These are phyloP conservation scores for Madurella mycetomatis DNA, from an alignment of 2,329 filamentous ascomycete genomes.

Conservation along the genomic window DNA sequence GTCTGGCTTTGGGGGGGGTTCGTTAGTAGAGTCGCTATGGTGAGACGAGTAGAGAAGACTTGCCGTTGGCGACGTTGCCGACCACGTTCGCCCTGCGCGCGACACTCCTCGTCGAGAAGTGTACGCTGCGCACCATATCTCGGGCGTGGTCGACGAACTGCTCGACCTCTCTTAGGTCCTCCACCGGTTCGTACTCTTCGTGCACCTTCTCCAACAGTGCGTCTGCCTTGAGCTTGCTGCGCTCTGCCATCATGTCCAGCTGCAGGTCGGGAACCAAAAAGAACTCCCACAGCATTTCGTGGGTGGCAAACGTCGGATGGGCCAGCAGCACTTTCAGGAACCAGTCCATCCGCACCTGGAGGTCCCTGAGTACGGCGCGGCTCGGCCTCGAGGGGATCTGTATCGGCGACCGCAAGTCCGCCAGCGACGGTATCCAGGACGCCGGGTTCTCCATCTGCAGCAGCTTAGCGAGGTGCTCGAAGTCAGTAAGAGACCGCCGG, in stretches of 20 bases:
- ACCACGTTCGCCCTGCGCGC: conserved; percentile 74
- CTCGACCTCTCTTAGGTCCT: conserved; percentile 82
- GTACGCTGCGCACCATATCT: conserved; percentile 82
- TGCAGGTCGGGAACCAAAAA: conserved; percentile 95
- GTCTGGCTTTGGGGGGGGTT: conserved; percentile 45
- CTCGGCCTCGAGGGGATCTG: conserved; percentile 91
- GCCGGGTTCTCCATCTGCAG: conserved; percentile 86
- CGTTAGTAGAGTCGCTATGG: not conserved
- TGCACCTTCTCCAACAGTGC: conserved; percentile 76
- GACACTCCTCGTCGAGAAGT: conserved; percentile 75
- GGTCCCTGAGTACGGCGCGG: conserved; percentile 77
- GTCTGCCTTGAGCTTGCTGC: conserved; percentile 81
- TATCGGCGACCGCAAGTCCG: conserved; percentile 78
- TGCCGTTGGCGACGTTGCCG: conserved; percentile 59
- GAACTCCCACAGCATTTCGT: conserved; percentile 99
- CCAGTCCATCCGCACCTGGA: conserved; percentile 79
- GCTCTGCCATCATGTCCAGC: conserved; percentile 80
- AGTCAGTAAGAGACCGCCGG: conserved; percentile 79
- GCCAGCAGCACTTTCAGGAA: conserved; percentile 82
- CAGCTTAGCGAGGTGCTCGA: conserved; percentile 82
- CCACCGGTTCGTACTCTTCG: conserved; percentile 83
- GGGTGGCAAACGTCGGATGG: conserved; percentile 89
- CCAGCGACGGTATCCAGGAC: conserved; percentile 83
- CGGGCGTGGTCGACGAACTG: conserved; percentile 87
- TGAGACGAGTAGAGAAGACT: conserved; percentile 20